These are phyloP conservation scores for Raffaelea arxii DNA, from an alignment of 2,329 filamentous ascomycete species.

Conservation along the genomic window DNA sequence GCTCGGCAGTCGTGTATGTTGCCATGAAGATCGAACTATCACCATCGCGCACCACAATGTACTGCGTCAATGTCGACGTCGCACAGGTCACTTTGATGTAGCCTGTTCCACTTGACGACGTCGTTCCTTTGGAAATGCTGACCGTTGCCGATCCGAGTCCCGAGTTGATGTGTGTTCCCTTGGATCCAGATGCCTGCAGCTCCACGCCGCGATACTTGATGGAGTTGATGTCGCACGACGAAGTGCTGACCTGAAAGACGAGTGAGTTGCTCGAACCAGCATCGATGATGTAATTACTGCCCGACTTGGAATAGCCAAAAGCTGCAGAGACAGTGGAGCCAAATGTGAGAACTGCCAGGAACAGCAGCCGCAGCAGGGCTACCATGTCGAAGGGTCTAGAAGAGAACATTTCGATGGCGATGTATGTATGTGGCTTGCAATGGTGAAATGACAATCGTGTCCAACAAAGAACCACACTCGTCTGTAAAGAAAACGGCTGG, in stretches of 20 bases:
- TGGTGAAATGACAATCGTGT: too few relatives aligned
- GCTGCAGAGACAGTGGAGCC: background rate
- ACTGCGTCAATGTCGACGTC: constrained; percentile 42
- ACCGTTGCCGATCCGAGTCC: background rate
- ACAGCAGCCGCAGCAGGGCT: background rate
- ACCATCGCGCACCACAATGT: constrained; percentile 51
- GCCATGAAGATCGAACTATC: constrained; percentile 51
- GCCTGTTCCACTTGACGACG: background rate
- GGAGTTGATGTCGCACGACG: background rate
- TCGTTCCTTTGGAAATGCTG: background rate
- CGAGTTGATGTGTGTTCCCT: background rate
- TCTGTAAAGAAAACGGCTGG: too few relatives aligned
- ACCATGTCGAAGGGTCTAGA: too few relatives aligned
- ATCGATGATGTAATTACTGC: background rate
- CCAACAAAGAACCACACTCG: too few relatives aligned
- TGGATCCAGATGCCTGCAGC: background rate
- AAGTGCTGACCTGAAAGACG: background rate
- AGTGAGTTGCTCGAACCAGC: background rate
- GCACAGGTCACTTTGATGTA: background rate
- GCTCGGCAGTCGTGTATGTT: constrained; percentile 50
- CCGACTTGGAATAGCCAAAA: background rate
- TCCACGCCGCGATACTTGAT: background rate
- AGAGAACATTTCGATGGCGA: too few relatives aligned
- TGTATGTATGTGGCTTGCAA: too few relatives aligned
- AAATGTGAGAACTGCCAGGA: background rate